A percentile compares a stretch with the other conserved stretches of the same genome.
These are phyloP conservation scores for Pythium monospermum DNA, from an alignment of 352 stramenopile species.

Conservation along the genomic window DNA sequence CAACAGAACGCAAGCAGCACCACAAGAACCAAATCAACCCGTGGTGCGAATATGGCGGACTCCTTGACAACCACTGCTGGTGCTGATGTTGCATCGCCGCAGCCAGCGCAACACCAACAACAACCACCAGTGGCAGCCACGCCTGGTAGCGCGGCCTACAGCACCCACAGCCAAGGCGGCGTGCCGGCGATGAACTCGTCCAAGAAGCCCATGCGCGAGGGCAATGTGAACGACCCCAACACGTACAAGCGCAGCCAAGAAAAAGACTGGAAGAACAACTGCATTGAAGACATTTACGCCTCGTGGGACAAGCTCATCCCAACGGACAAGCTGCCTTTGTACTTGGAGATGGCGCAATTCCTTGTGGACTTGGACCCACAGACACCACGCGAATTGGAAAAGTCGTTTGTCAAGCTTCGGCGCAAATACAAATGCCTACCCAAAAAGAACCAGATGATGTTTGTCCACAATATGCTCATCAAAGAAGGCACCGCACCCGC, in stretches of 20 bases:
- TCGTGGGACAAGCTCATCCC: constrained; percentile 83
- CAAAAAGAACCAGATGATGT: constrained; percentile 91
- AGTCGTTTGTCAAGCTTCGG: constrained; percentile 77
- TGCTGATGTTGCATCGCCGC: not conserved
- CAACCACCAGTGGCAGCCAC: not conserved
- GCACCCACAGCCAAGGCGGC: not conserved
- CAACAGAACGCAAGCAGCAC: not conserved
- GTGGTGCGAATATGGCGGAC: not conserved
- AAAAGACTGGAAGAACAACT: constrained; percentile 74
- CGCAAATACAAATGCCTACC: constrained; percentile 86
- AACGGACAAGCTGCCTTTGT: constrained; percentile 55
- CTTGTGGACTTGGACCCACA: constrained; percentile 69
- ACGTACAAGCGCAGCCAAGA: constrained; percentile 86
- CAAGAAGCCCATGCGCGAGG: constrained; percentile 27
- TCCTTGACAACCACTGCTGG: not conserved
- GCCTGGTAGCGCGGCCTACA: not conserved
- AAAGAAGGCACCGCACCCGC: constrained; percentile 46
- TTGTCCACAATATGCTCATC: constrained; percentile 72
- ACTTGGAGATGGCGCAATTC: constrained; percentile 78
- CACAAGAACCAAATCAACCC: not conserved
- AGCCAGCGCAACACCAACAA: not conserved
- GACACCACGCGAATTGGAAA: constrained; percentile 77
- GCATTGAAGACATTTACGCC: constrained; percentile 85
- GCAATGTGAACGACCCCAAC: constrained; percentile 69
- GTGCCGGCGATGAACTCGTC: constrained; percentile 4